Percentiles rank a stretch among this genome's conserved stretches.
Conservation (phyloP, 805 yeast genomes). For the Yarrowia sp. region DNA sequence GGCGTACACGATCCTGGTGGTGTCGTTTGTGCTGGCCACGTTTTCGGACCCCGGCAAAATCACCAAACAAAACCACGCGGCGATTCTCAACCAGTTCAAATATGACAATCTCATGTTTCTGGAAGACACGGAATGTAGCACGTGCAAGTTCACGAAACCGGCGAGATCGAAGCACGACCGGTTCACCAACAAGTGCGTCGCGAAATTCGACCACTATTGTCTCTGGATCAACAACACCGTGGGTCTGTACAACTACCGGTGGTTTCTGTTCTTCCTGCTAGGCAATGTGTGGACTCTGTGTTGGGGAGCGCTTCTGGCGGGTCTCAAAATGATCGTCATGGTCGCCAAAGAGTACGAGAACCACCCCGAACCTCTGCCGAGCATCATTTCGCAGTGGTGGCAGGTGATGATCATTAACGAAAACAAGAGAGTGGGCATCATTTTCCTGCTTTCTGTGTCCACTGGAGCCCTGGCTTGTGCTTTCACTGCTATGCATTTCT, state of each 20-base stretch:
- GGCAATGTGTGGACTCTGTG: slow-evolving; percentile 56
- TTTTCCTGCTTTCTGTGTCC: slow-evolving; percentile 56
- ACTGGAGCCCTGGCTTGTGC: slow-evolving; percentile 56
- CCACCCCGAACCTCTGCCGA: slow-evolving; percentile 39
- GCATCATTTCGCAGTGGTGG: slow-evolving; percentile 22
- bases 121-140: slow-evolving; percentile 55
- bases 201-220: slow-evolving; percentile 66
- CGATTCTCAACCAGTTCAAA: slow-evolving; percentile 46
- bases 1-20: slow-evolving; percentile 44
- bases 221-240: slow-evolving; percentile 68
- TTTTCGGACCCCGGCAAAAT: slow-evolving; percentile 53
- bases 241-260: slow-evolving; percentile 65
- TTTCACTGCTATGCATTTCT: slow-evolving; percentile 57
- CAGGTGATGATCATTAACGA: slow-evolving; percentile 37
- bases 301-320: slow-evolving; percentile 55
- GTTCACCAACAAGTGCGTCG: slow-evolving; percentile 57
- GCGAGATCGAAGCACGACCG: slow-evolving; percentile 70
- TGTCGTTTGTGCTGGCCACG: slow-evolving; percentile 45
- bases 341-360: slow-evolving; percentile 37
- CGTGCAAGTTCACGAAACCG: slow-evolving; percentile 59
- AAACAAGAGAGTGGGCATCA: slow-evolving; percentile 50
- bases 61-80: slow-evolving; percentile 45
- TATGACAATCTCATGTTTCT: slow-evolving; percentile 64
- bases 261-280: slow-evolving; percentile 63
- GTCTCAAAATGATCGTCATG: slow-evolving; percentile 20